phyloP scores from a whole-genome alignment of 1,284 basidiomycete species.

The Pseudozyma hubeiensis region DNA sequence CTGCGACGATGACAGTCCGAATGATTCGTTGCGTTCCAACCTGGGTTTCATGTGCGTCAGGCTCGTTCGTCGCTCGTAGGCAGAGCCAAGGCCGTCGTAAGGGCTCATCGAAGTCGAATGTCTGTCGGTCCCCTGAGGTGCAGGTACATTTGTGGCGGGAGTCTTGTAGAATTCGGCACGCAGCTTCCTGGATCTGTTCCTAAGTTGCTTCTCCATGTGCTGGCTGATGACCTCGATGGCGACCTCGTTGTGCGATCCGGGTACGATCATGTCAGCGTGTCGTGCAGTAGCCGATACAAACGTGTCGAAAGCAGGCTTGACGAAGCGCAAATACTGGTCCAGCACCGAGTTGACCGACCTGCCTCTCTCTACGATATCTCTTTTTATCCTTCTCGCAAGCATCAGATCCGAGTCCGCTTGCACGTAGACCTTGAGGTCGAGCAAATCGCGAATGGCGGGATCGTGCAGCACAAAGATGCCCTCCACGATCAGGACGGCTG shows the following conservation, averaged over 20 bases:
- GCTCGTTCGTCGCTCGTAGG: conserved; percentile 29
- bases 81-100: conserved; percentile 32
- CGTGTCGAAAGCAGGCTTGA: conserved; percentile 87
- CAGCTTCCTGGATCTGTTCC: conserved; percentile 40
- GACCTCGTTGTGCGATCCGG: conserved; percentile 66
- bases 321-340: conserved; percentile 92
- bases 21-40: conserved; percentile 21
- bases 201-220: conserved; percentile 85
- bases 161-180: conserved; percentile 57
- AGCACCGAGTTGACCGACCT: conserved; percentile 86
- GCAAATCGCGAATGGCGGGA: conserved; percentile 77
- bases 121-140: neutral
- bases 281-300: conserved; percentile 90
- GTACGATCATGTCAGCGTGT: conserved; percentile 77
- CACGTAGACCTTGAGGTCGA: conserved; percentile 83
- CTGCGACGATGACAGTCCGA: conserved; percentile 8
- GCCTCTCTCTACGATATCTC: conserved; percentile 89
- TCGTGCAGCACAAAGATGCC: conserved; percentile 90
- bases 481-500: conserved; percentile 93
- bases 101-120: conserved; percentile 18
- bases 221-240: conserved; percentile 93
- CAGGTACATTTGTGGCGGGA: conserved; percentile 21
- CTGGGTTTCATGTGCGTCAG: conserved; percentile 19
- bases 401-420: conserved; percentile 92
- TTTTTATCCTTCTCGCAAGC: conserved; percentile 88